A percentile compares a stretch with the other conserved stretches of the same genome.
Conservation (phyloP, 176 grass and related monocot genomes). For the Hyparrhenia diplandra region DNA sequence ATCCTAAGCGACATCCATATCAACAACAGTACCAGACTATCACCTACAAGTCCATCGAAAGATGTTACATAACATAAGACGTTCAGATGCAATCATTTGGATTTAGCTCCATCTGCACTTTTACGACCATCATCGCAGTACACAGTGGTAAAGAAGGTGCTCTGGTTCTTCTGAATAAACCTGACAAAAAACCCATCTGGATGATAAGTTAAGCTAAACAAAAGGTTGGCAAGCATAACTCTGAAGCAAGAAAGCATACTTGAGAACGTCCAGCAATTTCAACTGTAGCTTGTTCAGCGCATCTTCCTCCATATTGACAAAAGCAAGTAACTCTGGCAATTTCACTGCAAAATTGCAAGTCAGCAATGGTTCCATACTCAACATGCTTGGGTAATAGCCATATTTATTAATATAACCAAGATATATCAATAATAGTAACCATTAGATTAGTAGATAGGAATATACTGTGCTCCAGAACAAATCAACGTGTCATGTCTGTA, state of each 20-base stretch:
- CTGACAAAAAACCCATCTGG: conserved; percentile 32
- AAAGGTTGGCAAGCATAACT: background rate
- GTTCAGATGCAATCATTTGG: background rate
- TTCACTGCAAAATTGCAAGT: conserved; percentile 58
- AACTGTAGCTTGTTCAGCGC: conserved; percentile 70
- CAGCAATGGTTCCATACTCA: background rate
- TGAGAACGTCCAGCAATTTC: conserved; percentile 86
- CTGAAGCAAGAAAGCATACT: conserved; percentile 46
- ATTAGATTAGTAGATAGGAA: background rate
- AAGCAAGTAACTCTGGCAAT: conserved; percentile 81
- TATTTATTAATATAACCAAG: background rate
- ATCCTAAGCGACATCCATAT: background rate
- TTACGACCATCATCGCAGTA: conserved; percentile 45
- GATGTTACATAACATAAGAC: conserved; percentile 13
- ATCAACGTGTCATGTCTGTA: no score
- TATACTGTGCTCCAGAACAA: background rate
- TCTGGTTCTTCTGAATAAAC: conserved; percentile 96
- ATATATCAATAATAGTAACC: background rate
- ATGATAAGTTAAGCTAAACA: background rate
- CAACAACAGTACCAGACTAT: conserved; percentile 10
- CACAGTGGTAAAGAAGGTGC: conserved; percentile 47
- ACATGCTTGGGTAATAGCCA: background rate
- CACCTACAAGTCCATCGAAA: conserved; percentile 9
- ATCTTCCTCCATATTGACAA: conserved; percentile 94
- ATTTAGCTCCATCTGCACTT: conserved; percentile 33